These are phyloP conservation scores for Solanum hybrid DNA, from an alignment of 305 asterid genomes.

Conservation along the genomic window DNA sequence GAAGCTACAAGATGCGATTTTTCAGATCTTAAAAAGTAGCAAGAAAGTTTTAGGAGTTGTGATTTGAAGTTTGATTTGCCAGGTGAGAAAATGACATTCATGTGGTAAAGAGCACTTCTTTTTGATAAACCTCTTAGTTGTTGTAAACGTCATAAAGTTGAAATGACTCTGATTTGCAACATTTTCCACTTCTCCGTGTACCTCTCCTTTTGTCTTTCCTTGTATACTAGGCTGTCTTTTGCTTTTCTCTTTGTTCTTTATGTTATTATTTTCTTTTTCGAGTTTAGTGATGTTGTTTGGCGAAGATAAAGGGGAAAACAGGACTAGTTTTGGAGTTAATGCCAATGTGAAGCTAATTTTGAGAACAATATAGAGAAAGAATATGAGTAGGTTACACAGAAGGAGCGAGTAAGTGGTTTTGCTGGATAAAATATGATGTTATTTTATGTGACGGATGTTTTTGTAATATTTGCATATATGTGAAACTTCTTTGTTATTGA, in stretches of 20 bases:
- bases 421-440: neutral
- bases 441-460: neutral
- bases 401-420: neutral
- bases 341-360: neutral
- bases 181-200: neutral
- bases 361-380: neutral
- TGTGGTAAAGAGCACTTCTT: neutral
- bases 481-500: neutral
- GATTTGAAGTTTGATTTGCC: neutral
- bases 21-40: neutral
- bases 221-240: neutral
- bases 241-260: neutral
- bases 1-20: neutral
- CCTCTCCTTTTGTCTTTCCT: neutral
- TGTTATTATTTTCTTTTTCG: neutral
- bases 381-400: neutral
- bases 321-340: neutral
- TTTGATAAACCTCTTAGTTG: neutral
- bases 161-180: neutral
- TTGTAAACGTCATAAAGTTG: neutral
- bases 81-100: neutral
- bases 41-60: neutral
- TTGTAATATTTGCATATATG: neutral
- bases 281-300: neutral
- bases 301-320: neutral